Evolutionary conservation across 495 filamentous ascomycete genomes (phyloP), one percentile per base, ranked within the genome.

Genomic region (Penicillium soppii): DNA sequence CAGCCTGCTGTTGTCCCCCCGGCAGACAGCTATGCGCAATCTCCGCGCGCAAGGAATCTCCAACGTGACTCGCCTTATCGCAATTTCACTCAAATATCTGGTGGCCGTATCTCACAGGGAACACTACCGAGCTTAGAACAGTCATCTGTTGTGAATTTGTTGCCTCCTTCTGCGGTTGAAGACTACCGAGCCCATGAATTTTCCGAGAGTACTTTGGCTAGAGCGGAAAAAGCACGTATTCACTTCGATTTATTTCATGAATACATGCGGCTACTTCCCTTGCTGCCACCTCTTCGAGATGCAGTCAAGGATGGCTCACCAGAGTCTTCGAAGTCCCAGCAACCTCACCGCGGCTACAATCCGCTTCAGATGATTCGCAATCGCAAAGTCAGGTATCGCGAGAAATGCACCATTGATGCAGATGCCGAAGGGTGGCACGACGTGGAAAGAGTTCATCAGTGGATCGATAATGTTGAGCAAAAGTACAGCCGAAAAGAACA

Each of bases 321-420:
- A 2, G 53, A 59, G 22, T 54, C 53, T n/a, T 25, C 38, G 3
- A 36, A 50, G 15, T 1, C 32, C 3, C 19, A 41, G 17, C 42
- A 32, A 32, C 38, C 1, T 32, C 35, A 42, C 7, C 81, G 91
- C 41, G 57, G 63, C 1, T 96, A 96, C 58, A 92, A 97, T 63
- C 92, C 91, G 5, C 74, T 97, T 19, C 92, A 97, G 60, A 86
- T 84, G 57, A 85, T 96, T 41, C 83, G 92, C 16, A 95, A 97
- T 58, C 79, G 91, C 19, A 87, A 89, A 54, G 77, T 92, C 4
- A 79, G 92, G 43, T 83, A 85, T 44, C 77, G 89, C 21, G 87
- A 91, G 63, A 76, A 86, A 25, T 82, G 81, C 49, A 65, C 77
- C 0, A 83, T 95, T 29, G 82, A 92, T 58, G 77, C 84, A 13